Evolutionary conservation across 1,139 yeast genomes (phyloP).

Genomic region (Zygotorulaspora mrakii): DNA sequence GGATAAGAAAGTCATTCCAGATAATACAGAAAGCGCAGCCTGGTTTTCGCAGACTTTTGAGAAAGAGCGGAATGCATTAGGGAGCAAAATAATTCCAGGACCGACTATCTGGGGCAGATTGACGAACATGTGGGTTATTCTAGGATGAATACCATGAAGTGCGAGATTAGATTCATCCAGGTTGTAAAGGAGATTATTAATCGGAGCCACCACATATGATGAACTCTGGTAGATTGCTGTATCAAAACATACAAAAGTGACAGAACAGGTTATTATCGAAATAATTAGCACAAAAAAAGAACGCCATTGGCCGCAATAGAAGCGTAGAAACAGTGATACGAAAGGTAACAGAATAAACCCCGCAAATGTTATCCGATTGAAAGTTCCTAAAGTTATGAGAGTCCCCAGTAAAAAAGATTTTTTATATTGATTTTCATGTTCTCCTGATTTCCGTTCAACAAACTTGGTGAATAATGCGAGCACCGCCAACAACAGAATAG

Average conservation of each 20-base stretch:
- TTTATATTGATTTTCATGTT: slow-evolving; percentile 8
- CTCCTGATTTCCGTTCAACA: slow-evolving; percentile 7
- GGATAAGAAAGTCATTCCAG: slow-evolving; percentile 64
- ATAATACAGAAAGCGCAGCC: slow-evolving; percentile 55
- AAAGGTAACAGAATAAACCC: slow-evolving; percentile 69
- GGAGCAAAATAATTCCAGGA: slow-evolving; percentile 56
- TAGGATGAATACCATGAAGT: slow-evolving; percentile 79
- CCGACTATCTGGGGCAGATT: slow-evolving; percentile 82
- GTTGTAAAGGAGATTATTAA: slow-evolving; percentile 75
- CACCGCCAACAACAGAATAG: slow-evolving; percentile 57
- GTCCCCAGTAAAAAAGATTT: slow-evolving; percentile 48
- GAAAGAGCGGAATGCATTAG: slow-evolving; percentile 28
- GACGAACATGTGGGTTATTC: slow-evolving; percentile 65
- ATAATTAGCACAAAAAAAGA: slow-evolving; percentile 32
- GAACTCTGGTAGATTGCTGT: slow-evolving; percentile 38
- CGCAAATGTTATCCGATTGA: slow-evolving; percentile 81
- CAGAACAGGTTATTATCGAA: slow-evolving; percentile 41
- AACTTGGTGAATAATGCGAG: slow-evolving; percentile 41
- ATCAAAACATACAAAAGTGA: slow-evolving; percentile 51
- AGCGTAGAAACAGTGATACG: slow-evolving; percentile 39
- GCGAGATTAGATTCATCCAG: slow-evolving; percentile 54
- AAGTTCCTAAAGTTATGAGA: slow-evolving; percentile 61
- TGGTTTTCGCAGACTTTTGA: slow-evolving; percentile 25
- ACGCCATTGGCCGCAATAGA: slow-evolving; percentile 27
- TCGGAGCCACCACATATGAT: slow-evolving; percentile 59